Percentiles rank a stretch among this genome's conserved stretches.
Evolutionary conservation across 306 rosid species (phyloP).

Genomic region (Prunus mume): DNA sequence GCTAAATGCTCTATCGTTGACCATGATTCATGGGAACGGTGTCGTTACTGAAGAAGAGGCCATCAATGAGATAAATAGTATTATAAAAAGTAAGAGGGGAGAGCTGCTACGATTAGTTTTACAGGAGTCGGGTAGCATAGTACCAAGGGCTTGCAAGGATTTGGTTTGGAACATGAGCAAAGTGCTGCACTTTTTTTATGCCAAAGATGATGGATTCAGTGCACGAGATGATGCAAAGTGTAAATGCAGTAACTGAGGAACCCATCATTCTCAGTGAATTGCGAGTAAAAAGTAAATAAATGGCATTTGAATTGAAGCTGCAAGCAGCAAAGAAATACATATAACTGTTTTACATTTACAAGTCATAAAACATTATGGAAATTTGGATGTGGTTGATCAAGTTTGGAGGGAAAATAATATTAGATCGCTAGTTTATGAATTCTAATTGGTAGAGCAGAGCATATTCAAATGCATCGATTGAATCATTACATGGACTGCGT

Average conservation of each 20-base stretch:
- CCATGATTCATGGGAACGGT: constrained; percentile 35
- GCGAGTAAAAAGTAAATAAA: background rate
- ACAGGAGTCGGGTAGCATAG: constrained; percentile 44
- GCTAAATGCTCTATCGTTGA: constrained; percentile 53
- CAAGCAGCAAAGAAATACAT: too few species aligned
- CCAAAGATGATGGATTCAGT: constrained; percentile 74
- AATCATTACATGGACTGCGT: too few species aligned
- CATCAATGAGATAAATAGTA: constrained; percentile 34
- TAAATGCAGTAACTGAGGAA: constrained; percentile 46
- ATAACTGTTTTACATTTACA: too few species aligned
- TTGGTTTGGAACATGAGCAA: constrained; percentile 77
- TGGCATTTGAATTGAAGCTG: background rate
- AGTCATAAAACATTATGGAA: too few species aligned
- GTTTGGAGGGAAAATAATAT: too few species aligned
- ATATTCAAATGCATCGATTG: too few species aligned
- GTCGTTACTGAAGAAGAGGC: constrained; percentile 39
- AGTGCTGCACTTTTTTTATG: constrained; percentile 59
- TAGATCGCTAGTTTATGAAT: too few species aligned
- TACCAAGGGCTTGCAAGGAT: constrained; percentile 85
- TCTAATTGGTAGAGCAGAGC: too few species aligned
- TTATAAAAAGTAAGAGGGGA: constrained; percentile 39
- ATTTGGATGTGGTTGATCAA: too few species aligned
- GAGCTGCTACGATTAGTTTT: constrained; percentile 65
- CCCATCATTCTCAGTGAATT: constrained; percentile 47
- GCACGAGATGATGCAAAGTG: constrained; percentile 43